A percentile compares a stretch with the other conserved stretches of the same genome.
Evolutionary conservation across 2,329 filamentous ascomycete genomes (phyloP).

Genomic region (Ophiocordyceps camponoti-floridani): DNA sequence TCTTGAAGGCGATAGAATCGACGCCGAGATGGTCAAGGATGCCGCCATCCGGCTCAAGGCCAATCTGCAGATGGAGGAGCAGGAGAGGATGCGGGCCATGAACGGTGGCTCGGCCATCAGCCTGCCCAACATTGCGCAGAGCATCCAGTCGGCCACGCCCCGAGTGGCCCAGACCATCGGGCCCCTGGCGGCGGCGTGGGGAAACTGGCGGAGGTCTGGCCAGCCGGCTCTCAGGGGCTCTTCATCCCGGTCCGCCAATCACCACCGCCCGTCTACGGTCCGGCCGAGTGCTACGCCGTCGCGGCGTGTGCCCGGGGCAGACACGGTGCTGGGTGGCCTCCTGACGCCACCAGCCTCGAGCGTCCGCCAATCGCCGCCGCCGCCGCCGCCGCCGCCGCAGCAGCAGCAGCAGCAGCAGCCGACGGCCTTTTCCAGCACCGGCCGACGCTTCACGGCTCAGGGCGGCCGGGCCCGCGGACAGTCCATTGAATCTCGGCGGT

Average conservation of each 20-base stretch:
- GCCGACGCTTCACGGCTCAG: conserved; percentile 36
- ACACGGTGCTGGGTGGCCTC: conserved; percentile 54
- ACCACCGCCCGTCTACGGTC: conserved; percentile 16
- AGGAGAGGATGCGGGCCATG: conserved; percentile 76
- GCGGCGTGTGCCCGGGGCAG: conserved; percentile 33
- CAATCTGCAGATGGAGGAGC: conserved; percentile 94
- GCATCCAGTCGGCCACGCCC: conserved; percentile 63
- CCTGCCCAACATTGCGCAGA: conserved; percentile 60
- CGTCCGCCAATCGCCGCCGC: conserved; percentile 40
- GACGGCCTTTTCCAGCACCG: conserved; percentile 42
- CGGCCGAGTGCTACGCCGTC: conserved; percentile 38
- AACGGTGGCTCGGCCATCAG: conserved; percentile 48
- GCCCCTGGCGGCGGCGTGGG: conserved; percentile 75
- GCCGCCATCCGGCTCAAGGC: conserved; percentile 84
- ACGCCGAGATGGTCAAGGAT: conserved; percentile 67
- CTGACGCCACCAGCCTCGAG: conserved; percentile 77
- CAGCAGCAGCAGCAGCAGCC: conserved; percentile 32
- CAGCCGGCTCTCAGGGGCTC: conserved; percentile 27
- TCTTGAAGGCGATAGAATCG: conserved; percentile 56
- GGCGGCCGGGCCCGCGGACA: conserved; percentile 11
- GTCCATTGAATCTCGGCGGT: conserved; percentile 16
- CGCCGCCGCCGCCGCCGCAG: conserved; percentile 23
- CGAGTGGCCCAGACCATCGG: conserved; percentile 70
- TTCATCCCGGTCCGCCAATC: conserved; percentile 25
- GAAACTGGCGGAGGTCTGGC: conserved; percentile 69